Evolutionary conservation across 257 asterid species (phyloP), one percentile per base, ranked within the genome.

Genomic region (Solanum virginianum): DNA sequence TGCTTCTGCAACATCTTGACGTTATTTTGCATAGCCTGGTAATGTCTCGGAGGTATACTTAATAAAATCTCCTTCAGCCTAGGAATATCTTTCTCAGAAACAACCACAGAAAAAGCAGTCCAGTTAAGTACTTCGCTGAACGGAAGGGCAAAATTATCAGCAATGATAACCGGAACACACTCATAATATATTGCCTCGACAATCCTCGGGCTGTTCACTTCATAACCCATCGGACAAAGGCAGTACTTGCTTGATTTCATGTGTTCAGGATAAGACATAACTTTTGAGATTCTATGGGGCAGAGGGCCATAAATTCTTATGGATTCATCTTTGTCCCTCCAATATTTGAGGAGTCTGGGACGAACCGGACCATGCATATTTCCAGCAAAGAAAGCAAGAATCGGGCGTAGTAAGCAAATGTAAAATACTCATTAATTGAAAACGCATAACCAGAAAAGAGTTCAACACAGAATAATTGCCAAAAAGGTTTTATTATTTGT

Each of bases 191-290:
- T 92, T 8, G 98, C 92, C 90, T 96, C 99, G 7, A 94, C 98
- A 5, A 96, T 94, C 86, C 98, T 93, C 2, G 99, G 98, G 89
- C 98, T 94, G 88, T 94, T 96, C 74, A 94, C 99, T 88, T 96
- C 98, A 32, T 87, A 96, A 1, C 99, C 99, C 98, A 92, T 94
- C 0, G 99, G 98, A 82, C 99, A 95, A 77, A 95, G 85, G 94
- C 99, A 95, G 65, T 90, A 95, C 87, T 92, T 95, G 92, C 98
- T 95, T 15, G 99, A 93, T 87, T 96, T 96, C 99, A 96, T 94
- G 87, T 92, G 97, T 15, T 88, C 91, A 4, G 95, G 89, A 88
- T 94, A 96, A 22, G 97, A 88, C 95, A 92, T 88, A 13, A 53
- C 29, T 86, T 87, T 90, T 7, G 97, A 88, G 66, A 90, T 91